Conservation (phyloP, 2,329 filamentous ascomycete species). For the Aspergillus caelatus region DNA sequence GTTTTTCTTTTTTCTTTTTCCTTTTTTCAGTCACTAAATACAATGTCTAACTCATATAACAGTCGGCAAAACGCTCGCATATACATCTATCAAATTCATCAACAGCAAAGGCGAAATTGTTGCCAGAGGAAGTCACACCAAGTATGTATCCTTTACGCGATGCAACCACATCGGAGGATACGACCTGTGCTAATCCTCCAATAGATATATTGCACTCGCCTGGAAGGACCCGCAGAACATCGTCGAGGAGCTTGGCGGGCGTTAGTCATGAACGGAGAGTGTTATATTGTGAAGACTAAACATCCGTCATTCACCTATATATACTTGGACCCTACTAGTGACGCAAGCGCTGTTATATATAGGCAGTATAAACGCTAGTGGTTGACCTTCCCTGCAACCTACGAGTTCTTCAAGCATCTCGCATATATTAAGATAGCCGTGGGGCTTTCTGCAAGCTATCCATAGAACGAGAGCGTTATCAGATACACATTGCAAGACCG, state of each 20-base stretch:
- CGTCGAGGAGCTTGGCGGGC: conserved; percentile 55
- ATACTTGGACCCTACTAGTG: background rate
- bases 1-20: no score
- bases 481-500: background rate
- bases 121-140: conserved; percentile 69
- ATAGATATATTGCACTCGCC: conserved; percentile 59
- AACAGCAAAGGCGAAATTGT: conserved; percentile 63
- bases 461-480: background rate
- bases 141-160: conserved; percentile 45
- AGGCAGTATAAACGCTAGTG: background rate
- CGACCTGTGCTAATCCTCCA: background rate
- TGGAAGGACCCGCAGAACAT: conserved; percentile 67
- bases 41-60: conserved; percentile 10
- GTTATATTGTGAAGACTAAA: background rate
- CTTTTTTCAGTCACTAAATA: background rate
- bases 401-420: background rate
- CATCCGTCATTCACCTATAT: background rate
- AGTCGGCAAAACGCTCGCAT: conserved; percentile 69
- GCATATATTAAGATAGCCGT: background rate
- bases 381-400: background rate
- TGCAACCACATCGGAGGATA: background rate
- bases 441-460: conserved; percentile 13
- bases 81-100: conserved; percentile 63
- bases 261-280: background rate
- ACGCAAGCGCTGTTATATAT: background rate